These are phyloP conservation scores for Cyclotella cryptica DNA, from an alignment of 108 stramenopile genomes.

Conservation along the genomic window DNA sequence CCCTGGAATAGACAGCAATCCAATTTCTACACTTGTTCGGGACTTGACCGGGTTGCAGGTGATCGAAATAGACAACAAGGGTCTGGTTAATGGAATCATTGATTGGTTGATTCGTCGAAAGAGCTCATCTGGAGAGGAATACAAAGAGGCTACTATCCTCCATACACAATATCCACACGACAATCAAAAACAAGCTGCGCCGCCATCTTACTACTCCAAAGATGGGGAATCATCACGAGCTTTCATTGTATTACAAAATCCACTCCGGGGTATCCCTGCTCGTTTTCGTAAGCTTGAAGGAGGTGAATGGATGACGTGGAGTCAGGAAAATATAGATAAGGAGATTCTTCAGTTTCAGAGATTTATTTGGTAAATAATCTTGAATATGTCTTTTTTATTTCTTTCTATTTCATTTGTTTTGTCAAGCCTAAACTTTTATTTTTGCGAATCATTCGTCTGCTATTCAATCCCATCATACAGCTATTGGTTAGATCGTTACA, in stretches of 20 bases:
- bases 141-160: background rate
- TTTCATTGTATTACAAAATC: slow-evolving; percentile 5
- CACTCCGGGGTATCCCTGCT: background rate
- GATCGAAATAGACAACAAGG: background rate
- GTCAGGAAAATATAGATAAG: background rate
- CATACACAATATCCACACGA: slow-evolving; percentile 2
- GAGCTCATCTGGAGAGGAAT: background rate
- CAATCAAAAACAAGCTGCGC: background rate
- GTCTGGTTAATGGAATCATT: background rate
- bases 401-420: background rate
- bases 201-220: background rate
- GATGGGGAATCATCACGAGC: slow-evolving; percentile 9
- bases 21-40: background rate
- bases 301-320: background rate
- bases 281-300: background rate
- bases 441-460: too few relatives aligned
- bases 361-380: slow-evolving; percentile 7
- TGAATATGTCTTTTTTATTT: background rate
- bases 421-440: too few relatives aligned
- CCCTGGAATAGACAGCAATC: background rate
- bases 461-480: background rate
- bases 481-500: slow-evolving; percentile 14
- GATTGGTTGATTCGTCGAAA: background rate
- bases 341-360: slow-evolving; percentile 4
- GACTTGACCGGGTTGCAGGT: background rate